Conservation (phyloP, 2,329 filamentous ascomycete genomes). For the Aschersonia sp. region DNA sequence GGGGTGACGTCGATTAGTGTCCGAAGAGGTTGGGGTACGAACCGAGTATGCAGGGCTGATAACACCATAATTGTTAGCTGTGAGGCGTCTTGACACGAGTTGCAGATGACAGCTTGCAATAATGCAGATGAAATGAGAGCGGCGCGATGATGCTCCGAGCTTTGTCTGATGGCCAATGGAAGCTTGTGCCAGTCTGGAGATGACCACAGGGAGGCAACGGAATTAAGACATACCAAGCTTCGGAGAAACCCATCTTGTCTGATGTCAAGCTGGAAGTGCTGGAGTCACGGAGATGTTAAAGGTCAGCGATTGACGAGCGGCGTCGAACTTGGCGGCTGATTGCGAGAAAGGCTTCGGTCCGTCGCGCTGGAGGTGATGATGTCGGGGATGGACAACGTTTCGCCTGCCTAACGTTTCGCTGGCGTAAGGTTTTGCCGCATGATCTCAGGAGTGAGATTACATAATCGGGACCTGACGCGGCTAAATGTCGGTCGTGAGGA, state of each 20-base stretch:
- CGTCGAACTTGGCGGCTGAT: neutral
- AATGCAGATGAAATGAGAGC: neutral
- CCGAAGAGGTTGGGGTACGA: conserved; percentile 38
- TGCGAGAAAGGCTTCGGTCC: conserved; percentile 2
- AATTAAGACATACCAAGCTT: conserved; percentile 60
- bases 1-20: conserved; percentile 16
- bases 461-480: neutral
- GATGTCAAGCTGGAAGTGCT: conserved; percentile 13
- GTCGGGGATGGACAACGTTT: conserved; percentile 21
- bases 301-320: neutral
- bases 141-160: conserved; percentile 12
- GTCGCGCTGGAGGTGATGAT: conserved; percentile 8
- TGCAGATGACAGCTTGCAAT: conserved; percentile 1
- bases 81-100: neutral
- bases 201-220: conserved; percentile 15
- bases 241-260: conserved; percentile 52
- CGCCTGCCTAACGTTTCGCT: conserved; percentile 22
- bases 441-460: conserved; percentile 1
- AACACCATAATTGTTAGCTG: conserved; percentile 26
- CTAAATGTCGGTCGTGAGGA: neutral
- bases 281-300: conserved; percentile 3
- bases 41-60: conserved; percentile 94
- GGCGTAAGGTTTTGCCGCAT: conserved; percentile 27
- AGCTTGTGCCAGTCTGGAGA: conserved; percentile 10
- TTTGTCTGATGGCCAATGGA: conserved; percentile 13